Evolutionary conservation across 768 basidiomycete species (phyloP), one percentile per base, ranked within the genome.

Genomic region (Tricholoma terreum): DNA sequence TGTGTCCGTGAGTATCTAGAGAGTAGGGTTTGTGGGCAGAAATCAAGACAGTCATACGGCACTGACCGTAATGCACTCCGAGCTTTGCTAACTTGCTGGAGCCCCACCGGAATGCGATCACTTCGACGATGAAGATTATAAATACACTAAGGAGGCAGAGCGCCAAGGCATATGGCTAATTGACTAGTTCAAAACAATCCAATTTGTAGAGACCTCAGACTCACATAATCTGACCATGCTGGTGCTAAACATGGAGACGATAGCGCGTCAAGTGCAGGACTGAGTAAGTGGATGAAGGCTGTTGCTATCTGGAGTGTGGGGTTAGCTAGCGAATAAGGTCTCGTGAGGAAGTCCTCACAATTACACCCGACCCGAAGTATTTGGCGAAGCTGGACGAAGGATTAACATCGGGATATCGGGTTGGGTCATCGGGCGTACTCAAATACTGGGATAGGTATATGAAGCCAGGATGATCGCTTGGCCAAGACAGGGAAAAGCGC

Each of bases 291-390:
- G 34, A 92, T 90, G 69, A 92, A 96, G 3, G 90, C 88, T 9
- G 94, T 96, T 1, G 92, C 92, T 57, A 97, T 88, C 90, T 92
- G 61, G 52, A 60, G 45, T 17, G 24, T 17, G 55, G 43, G 24
- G 31, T 19, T 21, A 30, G 36, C 58, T 36, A 51, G 38, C 61
- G 52, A 21, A 12, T 33, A 54, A 48, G 6, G 7, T 31, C 12
- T 12, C 6, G 24, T 46, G 22, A 12, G 7, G 11, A n/a, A 27
- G 36, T 14, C 75, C 86, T 63, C 57, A 90, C 89, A 63, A 92
- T 92, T 50, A 92, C 89, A 22, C 93, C 93, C 12, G 90, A 92
- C 24, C 93, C 93, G 71, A 95, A 94, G 70, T 88, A 93, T 71
- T 92, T 94, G 31, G 90, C 87, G 68, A 94, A 91, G 51, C 89